Percentiles rank a stretch among this genome's conserved stretches.
Evolutionary conservation across 345 rosid species (phyloP).

Genomic region (Eucalyptus coolabah): DNA sequence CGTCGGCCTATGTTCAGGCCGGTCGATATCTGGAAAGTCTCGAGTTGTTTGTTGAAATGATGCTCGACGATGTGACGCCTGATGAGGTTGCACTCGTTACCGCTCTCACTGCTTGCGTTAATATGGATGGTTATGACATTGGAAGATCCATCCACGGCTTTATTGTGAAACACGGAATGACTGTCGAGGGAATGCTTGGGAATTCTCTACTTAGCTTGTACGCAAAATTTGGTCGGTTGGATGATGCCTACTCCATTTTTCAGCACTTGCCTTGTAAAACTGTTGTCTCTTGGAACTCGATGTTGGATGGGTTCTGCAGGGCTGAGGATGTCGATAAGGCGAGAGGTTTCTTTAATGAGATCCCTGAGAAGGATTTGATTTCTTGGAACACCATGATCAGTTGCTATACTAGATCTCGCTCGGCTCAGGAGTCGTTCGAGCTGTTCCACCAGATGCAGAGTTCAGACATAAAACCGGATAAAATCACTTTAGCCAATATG

Average conservation of each 20-base stretch:
- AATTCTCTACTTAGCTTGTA: slow-evolving; percentile 1
- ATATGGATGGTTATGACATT: neutral
- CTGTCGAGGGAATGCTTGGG: slow-evolving; percentile 1
- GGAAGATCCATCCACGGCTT: neutral
- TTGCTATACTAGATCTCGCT: neutral
- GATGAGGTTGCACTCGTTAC: neutral
- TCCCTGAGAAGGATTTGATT: neutral
- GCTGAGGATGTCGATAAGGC: neutral
- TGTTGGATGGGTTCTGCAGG: slow-evolving; percentile 8
- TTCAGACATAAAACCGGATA: slow-evolving; percentile 3
- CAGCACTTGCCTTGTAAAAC: slow-evolving; percentile 4
- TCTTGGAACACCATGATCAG: neutral
- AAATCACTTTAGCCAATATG: neutral
- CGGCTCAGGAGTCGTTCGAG: neutral
- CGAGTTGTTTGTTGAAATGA: neutral
- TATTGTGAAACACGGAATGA: neutral
- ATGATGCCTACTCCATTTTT: neutral
- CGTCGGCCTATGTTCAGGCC: neutral
- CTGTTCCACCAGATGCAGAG: slow-evolving; percentile 3
- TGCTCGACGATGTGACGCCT: neutral
- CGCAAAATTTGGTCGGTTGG: neutral
- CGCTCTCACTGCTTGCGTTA: neutral
- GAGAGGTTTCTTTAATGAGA: neutral
- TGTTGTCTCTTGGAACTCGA: slow-evolving; percentile 1
- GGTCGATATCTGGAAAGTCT: neutral